Percentiles rank a stretch among this genome's conserved stretches.
phyloP scores from a whole-genome alignment of 257 asterid species.

The Solanum chiquidenum region DNA sequence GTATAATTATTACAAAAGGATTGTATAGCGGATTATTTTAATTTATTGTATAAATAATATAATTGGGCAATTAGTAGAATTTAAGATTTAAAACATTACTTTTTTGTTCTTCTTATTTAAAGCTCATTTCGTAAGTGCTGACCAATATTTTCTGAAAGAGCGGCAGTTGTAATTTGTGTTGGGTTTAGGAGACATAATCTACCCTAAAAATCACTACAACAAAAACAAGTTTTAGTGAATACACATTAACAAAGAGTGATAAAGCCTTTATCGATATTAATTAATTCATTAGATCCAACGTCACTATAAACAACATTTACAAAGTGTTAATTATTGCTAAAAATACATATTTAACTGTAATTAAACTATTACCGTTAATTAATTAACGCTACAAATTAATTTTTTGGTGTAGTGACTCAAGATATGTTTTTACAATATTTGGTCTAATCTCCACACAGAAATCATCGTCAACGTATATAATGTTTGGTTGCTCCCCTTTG shows the following conservation, averaged over 20 bases:
- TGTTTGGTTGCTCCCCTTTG: not conserved
- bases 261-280: too few relatives aligned
- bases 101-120: not conserved
- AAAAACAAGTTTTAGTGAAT: too few relatives aligned
- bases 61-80: not conserved
- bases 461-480: not conserved
- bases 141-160: not conserved
- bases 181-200: not conserved
- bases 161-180: not conserved
- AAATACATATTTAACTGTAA: too few relatives aligned
- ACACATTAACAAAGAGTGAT: too few relatives aligned
- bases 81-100: not conserved
- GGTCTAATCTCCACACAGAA: not conserved
- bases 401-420: not conserved
- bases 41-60: not conserved
- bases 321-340: too few relatives aligned
- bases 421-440: not conserved
- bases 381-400: not conserved
- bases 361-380: too few relatives aligned
- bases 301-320: too few relatives aligned
- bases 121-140: not conserved
- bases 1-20: not conserved
- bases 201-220: not conserved
- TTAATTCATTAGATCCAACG: too few relatives aligned
- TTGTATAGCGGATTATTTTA: not conserved